Conservation (phyloP, 495 filamentous ascomycete genomes). For the Penicillium flavigenum region DNA sequence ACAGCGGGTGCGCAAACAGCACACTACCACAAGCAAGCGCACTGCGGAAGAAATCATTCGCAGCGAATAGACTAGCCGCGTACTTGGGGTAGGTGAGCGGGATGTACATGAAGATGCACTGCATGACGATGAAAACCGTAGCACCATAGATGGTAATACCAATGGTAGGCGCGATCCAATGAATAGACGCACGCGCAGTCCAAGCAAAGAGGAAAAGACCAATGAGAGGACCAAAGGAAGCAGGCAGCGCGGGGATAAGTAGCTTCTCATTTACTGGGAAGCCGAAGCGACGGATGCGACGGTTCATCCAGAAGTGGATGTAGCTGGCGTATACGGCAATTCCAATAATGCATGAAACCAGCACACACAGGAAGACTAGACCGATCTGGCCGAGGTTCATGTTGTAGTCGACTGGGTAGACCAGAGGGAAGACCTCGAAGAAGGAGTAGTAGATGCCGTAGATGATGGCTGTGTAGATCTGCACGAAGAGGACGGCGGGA, state of each 20-base stretch:
- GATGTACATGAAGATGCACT: constrained; percentile 66
- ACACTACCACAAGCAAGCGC: constrained; percentile 58
- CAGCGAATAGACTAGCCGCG: constrained; percentile 60
- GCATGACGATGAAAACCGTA: constrained; percentile 52
- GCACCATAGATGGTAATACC: constrained; percentile 56
- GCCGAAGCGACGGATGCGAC: constrained; percentile 44
- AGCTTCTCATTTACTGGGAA: constrained; percentile 52
- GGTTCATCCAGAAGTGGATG: constrained; percentile 53
- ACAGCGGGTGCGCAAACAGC: constrained; percentile 58
- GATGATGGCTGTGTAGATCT: constrained; percentile 60
- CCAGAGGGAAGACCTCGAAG: constrained; percentile 74
- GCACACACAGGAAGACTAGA: constrained; percentile 63
- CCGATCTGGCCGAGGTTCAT: constrained; percentile 63
- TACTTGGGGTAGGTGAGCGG: constrained; percentile 62
- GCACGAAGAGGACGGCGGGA: constrained; percentile 60
- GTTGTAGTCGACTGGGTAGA: constrained; percentile 61
- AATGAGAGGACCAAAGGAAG: constrained; percentile 51
- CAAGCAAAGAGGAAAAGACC: constrained; percentile 66
- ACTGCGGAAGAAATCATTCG: constrained; percentile 58
- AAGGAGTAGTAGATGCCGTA: constrained; percentile 70
- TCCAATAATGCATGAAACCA: constrained; percentile 55
- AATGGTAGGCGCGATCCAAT: constrained; percentile 64
- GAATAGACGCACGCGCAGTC: constrained; percentile 53
- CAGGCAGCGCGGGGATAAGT: constrained; percentile 57
- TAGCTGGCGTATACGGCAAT: constrained; percentile 53